A percentile compares a stretch with the other conserved stretches of the same genome.
These are phyloP conservation scores for Citrus medica DNA, from an alignment of 345 rosid species.

Conservation along the genomic window DNA sequence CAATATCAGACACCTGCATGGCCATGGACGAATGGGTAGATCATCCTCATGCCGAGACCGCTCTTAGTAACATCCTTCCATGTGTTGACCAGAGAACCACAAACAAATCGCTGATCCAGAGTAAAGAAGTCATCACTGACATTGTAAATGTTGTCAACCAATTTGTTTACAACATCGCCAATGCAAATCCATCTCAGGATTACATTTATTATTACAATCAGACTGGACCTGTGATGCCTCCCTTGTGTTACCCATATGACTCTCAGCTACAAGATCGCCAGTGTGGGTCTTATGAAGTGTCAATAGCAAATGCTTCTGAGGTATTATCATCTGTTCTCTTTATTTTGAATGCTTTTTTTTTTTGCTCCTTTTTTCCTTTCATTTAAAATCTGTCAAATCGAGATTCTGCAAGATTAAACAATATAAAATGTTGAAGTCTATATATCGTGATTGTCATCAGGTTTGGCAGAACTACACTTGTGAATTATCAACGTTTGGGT, in stretches of 20 bases:
- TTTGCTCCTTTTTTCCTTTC: not conserved
- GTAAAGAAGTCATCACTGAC: conserved; percentile 82
- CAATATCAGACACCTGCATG: conserved; percentile 79
- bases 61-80: conserved; percentile 89
- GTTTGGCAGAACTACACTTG: conserved; percentile 76
- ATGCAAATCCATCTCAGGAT: conserved; percentile 61
- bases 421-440: not conserved
- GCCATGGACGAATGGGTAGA: conserved; percentile 97
- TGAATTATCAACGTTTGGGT: conserved; percentile 47
- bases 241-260: conserved; percentile 83
- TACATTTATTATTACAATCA: conserved; percentile 65
- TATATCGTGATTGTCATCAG: conserved; percentile 27
- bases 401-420: not conserved
- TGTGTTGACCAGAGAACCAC: conserved; percentile 92
- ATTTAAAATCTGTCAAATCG: not conserved
- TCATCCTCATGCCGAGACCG: conserved; percentile 82
- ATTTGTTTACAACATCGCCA: conserved; percentile 71
- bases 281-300: conserved; percentile 64
- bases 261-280: conserved; percentile 52
- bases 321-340: conserved; percentile 34
- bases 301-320: conserved; percentile 72
- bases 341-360: not conserved
- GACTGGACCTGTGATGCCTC: conserved; percentile 85
- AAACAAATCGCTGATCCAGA: conserved; percentile 78
- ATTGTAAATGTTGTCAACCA: conserved; percentile 80